Evolutionary conservation across 192 early-diverging fungal genomes (phyloP), one percentile per base, ranked within the genome.

Genomic region (Backusella psychrophila): DNA sequence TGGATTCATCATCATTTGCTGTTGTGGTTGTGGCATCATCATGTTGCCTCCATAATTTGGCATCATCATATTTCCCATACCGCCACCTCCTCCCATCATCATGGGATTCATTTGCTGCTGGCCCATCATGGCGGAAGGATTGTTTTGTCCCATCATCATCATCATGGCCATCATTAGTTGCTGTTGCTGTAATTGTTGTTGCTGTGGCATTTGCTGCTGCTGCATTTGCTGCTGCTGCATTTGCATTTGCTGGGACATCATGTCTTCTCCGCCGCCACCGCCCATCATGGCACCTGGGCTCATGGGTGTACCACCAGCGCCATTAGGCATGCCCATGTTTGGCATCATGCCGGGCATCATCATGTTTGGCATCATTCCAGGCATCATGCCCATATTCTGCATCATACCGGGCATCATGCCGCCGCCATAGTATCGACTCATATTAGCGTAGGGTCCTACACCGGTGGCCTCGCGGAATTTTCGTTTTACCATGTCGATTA

Each of bases 51-150:
- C 68, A 69, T 69, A 69, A 1, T 39, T 69, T n/a, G 36, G 36
- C 68, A 69, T 69, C 68, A 69, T 69, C 36, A 69, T 69, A 21
- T 21, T 69, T 12, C 42, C 19, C 23, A 46, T 33, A n/a, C 70
- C 70, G 4, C 70, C 42, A 6, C 26, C 39, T 11, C 70, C 42
- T 14, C 26, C 39, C 70, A 72, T 52, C 36, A 23, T 12, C 26
- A 26, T 72, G 7, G 29, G 39, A 17, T 49, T 52, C 42, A 38
- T 38, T 69, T 69, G 67, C 34, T 69, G 67, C 19, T 69, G 67
- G 9, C 67, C 67, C 67, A 69, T 69, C 67, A 69, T 69, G 6
- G 34, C 67, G 21, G 34, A 34, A 6, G 67, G 19, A 69, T 36
- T 36, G n/a, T 17, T 44, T 11, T 39, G 38, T 11, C 35, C 21